Base-by-base conservation (phyloP, 1,284 basidiomycete species). In the Ceratobasidium sp. region DNA sequence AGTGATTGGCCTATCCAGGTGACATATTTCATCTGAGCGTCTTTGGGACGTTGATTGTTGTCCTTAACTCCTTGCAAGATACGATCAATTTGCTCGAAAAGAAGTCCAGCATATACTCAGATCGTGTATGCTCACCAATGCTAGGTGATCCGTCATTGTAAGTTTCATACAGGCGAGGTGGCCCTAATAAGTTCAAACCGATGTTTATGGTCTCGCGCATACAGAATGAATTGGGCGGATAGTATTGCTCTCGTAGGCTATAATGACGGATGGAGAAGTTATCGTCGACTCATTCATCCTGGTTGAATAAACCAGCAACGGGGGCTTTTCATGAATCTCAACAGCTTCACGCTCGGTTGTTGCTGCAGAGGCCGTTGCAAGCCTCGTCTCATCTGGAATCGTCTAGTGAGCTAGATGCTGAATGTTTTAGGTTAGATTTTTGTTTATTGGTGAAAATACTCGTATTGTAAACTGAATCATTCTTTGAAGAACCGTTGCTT, bases 261-360 rank as follows among this genome's bases (percentile, higher is more conserved):
- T 18, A 61, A 61, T 3, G 39, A 53, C 28, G 49, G 72, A 15
- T 66, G 61, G 61, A 66, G 53, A 49, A 60, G 63, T 28, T 61
- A 76, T 55, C 72, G 72, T 13, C 46, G 72, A 2, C 64, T 76
- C 61, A 66, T 76, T 49, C 60, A 76, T 44, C 55, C 46, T 76
- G 72, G 72, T 61, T 76, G 3, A 60, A 76, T 9, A 64, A 66
- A 28, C 39, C 49, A 26, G 60, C 72, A 9, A 39, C 49, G 3
- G 28, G 20, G 5, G 66, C 72, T 13, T 76, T 66, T 56, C 72
- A 55, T 13, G 61, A 20, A 40, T 66, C 61, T 40, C 61, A 64
- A 26, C 18, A 76, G 39, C 26, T 56, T 15, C 72, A 76, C 26
- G 18, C 61, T 18, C 44, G 72, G 33, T n/a, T 76, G 46, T 46